Base-by-base conservation (phyloP, 331 rosid genomes). In the Rosa hybrid region DNA sequence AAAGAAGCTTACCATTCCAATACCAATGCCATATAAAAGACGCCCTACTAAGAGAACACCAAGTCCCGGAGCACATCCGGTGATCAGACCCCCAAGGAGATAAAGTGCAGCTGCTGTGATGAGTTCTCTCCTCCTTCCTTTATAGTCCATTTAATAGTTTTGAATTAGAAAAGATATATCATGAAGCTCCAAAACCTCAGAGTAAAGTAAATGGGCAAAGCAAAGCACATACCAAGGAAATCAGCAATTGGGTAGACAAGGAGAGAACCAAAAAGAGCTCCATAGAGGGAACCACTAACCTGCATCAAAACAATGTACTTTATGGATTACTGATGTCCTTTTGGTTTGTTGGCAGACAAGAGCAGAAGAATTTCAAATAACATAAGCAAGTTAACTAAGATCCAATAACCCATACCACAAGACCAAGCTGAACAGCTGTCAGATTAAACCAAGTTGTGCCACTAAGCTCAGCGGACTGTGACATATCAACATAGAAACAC, bases 241-340 rank as follows among this genome's bases (percentile, higher is more conserved):
- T 95, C 99, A 71, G 98, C 86, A 84, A 95, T 83, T 57, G 90
- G 90, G 78, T 72, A 95, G 50, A 91, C 98, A 69, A 90, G 85
- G 84, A 90, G 83, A 69, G 97, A 93, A 84, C 98, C 98, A 65
- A 91, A 79, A 86, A 93, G 98, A 88, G 99, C 99, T 84, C 99
- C 99, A 71, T 95, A 93, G 3, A 93, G 86, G 75, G 99, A 93
- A 69, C 98, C 97, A 81, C 99, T 93, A 44, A 95, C 98, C 99
- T 93, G 82, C 71, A 75, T 68, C 65, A 54, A 69, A 69, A 48
- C 49, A 80, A 71, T 8, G 18, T 41, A 49, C 68, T 30, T 49
- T 27, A 42, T 8, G 41, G 39, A 79, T 56, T 34, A 9, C 14
- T 77, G 53, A 72, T 23, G 34, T 18, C 30, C 49, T 45, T 17